A percentile compares a stretch with the other conserved stretches of the same genome.
These are phyloP conservation scores for Yamadazyma sp. DNA, from an alignment of 1,139 yeast species.

Conservation along the genomic window DNA sequence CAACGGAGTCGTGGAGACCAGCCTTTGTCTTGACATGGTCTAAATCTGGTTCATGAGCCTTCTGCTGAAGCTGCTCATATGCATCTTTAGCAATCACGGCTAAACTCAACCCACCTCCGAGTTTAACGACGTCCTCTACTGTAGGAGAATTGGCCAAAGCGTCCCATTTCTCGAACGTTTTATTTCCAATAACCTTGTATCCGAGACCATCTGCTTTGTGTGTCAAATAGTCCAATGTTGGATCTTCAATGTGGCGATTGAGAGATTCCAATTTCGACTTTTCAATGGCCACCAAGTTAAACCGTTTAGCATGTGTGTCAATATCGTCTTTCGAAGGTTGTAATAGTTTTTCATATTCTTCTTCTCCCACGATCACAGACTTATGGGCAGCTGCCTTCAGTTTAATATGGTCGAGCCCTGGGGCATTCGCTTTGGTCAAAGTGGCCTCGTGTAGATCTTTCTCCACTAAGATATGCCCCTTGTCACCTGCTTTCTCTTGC, in stretches of 20 bases:
- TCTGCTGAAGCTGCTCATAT: slow-evolving; percentile 12
- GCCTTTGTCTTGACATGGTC: slow-evolving; percentile 24
- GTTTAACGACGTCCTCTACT: slow-evolving; percentile 13
- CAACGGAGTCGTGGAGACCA: slow-evolving; percentile 16
- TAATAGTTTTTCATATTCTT: slow-evolving; percentile 16
- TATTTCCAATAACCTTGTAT: slow-evolving; percentile 10
- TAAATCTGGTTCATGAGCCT: slow-evolving; percentile 11
- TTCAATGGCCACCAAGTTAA: slow-evolving; percentile 18
- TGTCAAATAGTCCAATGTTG: slow-evolving; percentile 21
- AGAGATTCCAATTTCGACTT: slow-evolving; percentile 19
- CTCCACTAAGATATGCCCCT: slow-evolving; percentile 8
- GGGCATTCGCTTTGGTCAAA: slow-evolving; percentile 7
- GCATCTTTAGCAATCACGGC: slow-evolving; percentile 15
- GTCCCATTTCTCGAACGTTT: slow-evolving; percentile 7
- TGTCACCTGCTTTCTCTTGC: slow-evolving; percentile 21
- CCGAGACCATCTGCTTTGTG: slow-evolving; percentile 15
- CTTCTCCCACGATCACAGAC: slow-evolving; percentile 20
- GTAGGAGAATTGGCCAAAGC: slow-evolving; percentile 14
- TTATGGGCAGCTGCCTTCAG: slow-evolving; percentile 20
- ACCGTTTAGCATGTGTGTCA: slow-evolving; percentile 9
- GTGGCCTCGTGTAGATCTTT: slow-evolving; percentile 6
- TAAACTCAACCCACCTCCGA: slow-evolving; percentile 16
- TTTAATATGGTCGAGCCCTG: slow-evolving; percentile 19
- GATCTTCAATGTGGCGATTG: slow-evolving; percentile 15
- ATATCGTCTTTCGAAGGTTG: slow-evolving; percentile 14